phyloP scores from a whole-genome alignment of 108 stramenopile species.

The Schizochytrium sp. region DNA sequence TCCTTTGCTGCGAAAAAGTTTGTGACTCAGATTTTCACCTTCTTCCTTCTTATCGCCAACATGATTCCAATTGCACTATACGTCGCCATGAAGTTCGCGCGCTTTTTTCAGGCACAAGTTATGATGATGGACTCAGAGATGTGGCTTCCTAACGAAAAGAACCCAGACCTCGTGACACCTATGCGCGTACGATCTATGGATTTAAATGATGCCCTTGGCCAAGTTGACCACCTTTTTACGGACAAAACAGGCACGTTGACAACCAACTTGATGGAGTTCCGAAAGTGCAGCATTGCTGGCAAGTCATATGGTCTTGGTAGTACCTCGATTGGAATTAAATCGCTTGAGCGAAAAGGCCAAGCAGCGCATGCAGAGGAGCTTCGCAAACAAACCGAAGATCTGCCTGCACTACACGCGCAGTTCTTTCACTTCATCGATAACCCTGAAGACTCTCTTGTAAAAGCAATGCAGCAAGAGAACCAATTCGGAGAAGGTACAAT shows the following conservation, averaged over 20 bases:
- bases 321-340: slow-evolving; percentile 64
- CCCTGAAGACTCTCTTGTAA: slow-evolving; percentile 5
- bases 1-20: slow-evolving; percentile 55
- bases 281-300: slow-evolving; percentile 65
- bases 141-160: slow-evolving; percentile 31
- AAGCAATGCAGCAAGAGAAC: not conserved
- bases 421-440: slow-evolving; percentile 60
- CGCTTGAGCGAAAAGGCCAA: slow-evolving; percentile 51
- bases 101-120: slow-evolving; percentile 70
- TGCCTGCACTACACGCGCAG: slow-evolving; percentile 30
- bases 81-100: slow-evolving; percentile 76
- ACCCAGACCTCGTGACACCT: not conserved
- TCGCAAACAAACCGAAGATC: not conserved
- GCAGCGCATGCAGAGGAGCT: not conserved
- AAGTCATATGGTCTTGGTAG: slow-evolving; percentile 65
- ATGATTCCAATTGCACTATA: slow-evolving; percentile 82
- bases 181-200: slow-evolving; percentile 72
- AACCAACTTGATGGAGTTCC: slow-evolving; percentile 70
- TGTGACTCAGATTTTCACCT: slow-evolving; percentile 72
- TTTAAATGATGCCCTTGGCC: slow-evolving; percentile 77
- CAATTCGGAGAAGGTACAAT: slow-evolving; percentile 34
- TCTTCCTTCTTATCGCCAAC: slow-evolving; percentile 74
- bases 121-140: slow-evolving; percentile 74
- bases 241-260: slow-evolving; percentile 76
- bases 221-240: slow-evolving; percentile 69